phyloP scores from a whole-genome alignment of 2,329 filamentous ascomycete species.

The Sporothrix dimorphospora region DNA sequence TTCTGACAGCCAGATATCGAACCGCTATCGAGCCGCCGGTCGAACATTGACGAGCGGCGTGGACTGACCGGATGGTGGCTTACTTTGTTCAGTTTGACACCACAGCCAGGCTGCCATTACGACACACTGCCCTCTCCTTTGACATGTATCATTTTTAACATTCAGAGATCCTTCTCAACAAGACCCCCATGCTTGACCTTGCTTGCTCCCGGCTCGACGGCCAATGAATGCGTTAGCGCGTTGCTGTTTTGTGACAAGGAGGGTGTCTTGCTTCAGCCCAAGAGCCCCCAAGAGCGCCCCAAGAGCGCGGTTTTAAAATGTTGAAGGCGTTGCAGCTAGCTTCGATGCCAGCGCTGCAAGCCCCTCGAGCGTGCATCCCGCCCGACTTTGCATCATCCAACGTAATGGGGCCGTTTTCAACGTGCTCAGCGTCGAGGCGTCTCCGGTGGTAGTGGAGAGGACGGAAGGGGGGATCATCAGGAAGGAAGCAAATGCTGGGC shows the following conservation, averaged over 20 bases:
- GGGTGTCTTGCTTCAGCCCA: neutral
- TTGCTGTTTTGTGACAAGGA: neutral
- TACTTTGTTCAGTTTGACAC: neutral
- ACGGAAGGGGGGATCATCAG: too few species aligned
- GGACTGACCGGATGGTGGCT: neutral
- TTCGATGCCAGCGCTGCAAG: neutral
- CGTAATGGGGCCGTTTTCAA: too few species aligned
- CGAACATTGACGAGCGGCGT: neutral
- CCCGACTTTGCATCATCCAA: conserved; percentile 6
- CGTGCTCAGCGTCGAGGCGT: too few species aligned
- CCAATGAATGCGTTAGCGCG: neutral
- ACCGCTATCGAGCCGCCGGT: conserved; percentile 12
- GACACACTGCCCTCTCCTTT: neutral
- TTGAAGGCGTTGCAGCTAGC: neutral
- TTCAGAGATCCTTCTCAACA: neutral
- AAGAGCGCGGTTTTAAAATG: neutral
- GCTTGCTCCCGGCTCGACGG: neutral
- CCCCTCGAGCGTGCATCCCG: conserved; percentile 24
- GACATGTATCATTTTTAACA: neutral
- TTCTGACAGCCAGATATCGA: conserved; percentile 17
- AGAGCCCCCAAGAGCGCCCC: neutral
- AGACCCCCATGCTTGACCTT: neutral
- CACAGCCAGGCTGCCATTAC: neutral
- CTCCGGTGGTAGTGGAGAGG: too few species aligned
- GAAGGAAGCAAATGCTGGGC: conserved; percentile 8